Evolutionary conservation across 495 filamentous ascomycete species (phyloP).

Genomic region (Xylaria sp.): DNA sequence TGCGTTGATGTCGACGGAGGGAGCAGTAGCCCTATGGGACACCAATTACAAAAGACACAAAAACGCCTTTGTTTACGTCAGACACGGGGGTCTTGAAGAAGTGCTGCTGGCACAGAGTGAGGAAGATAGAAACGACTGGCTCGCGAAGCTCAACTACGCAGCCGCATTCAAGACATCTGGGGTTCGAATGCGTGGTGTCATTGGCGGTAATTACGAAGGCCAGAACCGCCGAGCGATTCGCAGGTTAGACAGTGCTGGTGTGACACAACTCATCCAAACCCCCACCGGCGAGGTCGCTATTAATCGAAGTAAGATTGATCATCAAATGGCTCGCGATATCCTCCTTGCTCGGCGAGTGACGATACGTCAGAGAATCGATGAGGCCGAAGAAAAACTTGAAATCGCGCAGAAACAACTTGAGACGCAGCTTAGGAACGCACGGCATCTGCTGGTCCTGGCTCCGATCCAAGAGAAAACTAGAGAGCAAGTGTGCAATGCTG

Average conservation of each 20-base stretch:
- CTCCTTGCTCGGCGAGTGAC: slow-evolving; percentile 78
- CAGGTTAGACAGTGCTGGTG: slow-evolving; percentile 63
- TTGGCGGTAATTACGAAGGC: slow-evolving; percentile 85
- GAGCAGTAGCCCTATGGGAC: slow-evolving; percentile 89
- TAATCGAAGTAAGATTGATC: slow-evolving; percentile 72
- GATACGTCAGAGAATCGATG: slow-evolving; percentile 81
- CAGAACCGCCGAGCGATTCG: slow-evolving; percentile 76
- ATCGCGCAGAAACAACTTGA: slow-evolving; percentile 79
- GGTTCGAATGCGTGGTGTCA: slow-evolving; percentile 87
- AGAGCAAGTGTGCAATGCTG: slow-evolving; percentile 83
- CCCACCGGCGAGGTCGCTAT: slow-evolving; percentile 74
- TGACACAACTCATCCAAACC: slow-evolving; percentile 66
- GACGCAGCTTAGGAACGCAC: slow-evolving; percentile 83
- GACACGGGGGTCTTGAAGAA: slow-evolving; percentile 90
- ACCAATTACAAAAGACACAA: slow-evolving; percentile 93
- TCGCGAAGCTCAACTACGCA: slow-evolving; percentile 95
- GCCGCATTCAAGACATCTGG: slow-evolving; percentile 91
- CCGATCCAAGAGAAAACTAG: slow-evolving; percentile 87
- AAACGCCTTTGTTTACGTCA: slow-evolving; percentile 88
- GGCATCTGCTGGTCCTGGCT: slow-evolving; percentile 86
- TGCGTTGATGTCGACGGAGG: slow-evolving; percentile 86
- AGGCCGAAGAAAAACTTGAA: slow-evolving; percentile 81
- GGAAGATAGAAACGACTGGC: slow-evolving; percentile 94
- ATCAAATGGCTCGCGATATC: slow-evolving; percentile 83
- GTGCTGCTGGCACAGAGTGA: slow-evolving; percentile 89